Percentiles rank a stretch among this genome's conserved stretches.
These are phyloP conservation scores for Fraxinus angustifolia DNA, from an alignment of 305 asterid species.

Conservation along the genomic window DNA sequence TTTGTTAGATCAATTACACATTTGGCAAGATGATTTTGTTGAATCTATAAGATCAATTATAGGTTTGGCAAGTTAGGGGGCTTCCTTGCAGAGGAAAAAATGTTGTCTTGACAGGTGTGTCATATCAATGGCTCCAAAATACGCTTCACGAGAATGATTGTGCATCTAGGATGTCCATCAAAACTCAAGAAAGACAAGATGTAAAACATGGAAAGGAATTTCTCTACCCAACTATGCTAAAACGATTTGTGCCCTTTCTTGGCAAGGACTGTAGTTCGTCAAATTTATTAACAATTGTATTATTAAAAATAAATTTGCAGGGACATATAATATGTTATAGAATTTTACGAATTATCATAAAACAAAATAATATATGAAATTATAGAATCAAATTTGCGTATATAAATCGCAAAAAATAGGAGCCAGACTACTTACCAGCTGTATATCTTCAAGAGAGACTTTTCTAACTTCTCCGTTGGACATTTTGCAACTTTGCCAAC, in stretches of 20 bases:
- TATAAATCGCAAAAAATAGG: neutral
- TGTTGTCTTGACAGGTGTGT: neutral
- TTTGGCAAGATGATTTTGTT: neutral
- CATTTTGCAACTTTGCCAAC: neutral
- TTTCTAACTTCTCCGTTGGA: slow-evolving; percentile 5
- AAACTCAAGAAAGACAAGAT: neutral
- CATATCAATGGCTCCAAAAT: neutral
- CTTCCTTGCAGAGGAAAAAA: neutral
- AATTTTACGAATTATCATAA: neutral
- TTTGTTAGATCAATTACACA: neutral
- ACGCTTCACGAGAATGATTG: neutral
- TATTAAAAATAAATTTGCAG: neutral
- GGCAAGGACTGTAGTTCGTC: neutral
- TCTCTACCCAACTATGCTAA: neutral
- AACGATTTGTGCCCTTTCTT: neutral
- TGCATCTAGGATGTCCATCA: neutral
- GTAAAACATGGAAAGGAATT: neutral
- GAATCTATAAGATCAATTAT: neutral
- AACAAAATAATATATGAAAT: neutral
- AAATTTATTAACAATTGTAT: neutral
- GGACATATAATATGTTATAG: neutral
- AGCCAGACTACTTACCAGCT: slow-evolving; percentile 29
- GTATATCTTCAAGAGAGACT: slow-evolving; percentile 36
- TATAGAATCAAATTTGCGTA: neutral
- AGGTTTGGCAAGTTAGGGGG: neutral